Conservation (phyloP, 1,284 basidiomycete species). For the Malassezia caprae region DNA sequence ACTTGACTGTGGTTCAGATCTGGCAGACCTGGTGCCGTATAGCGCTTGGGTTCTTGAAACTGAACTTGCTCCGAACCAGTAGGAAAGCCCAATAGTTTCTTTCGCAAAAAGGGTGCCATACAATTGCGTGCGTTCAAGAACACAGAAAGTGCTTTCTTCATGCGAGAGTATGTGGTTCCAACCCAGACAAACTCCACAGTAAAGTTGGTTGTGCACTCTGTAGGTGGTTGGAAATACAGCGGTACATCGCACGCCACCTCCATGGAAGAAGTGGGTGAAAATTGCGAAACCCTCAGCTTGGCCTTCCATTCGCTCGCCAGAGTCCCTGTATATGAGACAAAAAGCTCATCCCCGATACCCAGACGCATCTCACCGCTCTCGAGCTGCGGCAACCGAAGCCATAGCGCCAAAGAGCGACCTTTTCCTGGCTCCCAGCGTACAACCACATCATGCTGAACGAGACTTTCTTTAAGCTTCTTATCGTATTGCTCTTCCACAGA, state of each 20-base stretch:
- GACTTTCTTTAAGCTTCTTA: slow-evolving; percentile 90
- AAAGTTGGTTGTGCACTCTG: slow-evolving; percentile 61
- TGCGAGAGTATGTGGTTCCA: slow-evolving; percentile 94
- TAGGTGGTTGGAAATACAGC: slow-evolving; percentile 82
- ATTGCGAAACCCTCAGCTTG: slow-evolving; percentile 67
- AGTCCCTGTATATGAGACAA: slow-evolving; percentile 75
- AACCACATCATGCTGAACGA: slow-evolving; percentile 90
- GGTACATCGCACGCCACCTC: slow-evolving; percentile 91
- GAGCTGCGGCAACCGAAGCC: slow-evolving; percentile 89
- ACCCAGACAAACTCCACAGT: slow-evolving; percentile 96
- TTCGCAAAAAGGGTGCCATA: slow-evolving; percentile 18
- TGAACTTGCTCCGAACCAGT: neutral
- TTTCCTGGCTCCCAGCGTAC: slow-evolving; percentile 71
- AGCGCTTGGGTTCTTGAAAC: slow-evolving; percentile 80
- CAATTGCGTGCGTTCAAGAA: slow-evolving; percentile 64
- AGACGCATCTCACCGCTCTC: slow-evolving; percentile 95
- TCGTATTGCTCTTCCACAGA: slow-evolving; percentile 99
- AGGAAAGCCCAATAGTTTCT: neutral
- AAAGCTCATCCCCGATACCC: slow-evolving; percentile 88
- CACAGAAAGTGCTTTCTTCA: slow-evolving; percentile 98
- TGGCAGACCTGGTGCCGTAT: slow-evolving; percentile 91
- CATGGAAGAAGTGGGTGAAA: slow-evolving; percentile 72
- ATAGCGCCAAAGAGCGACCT: slow-evolving; percentile 93
- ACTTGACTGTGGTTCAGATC: slow-evolving; percentile 99
- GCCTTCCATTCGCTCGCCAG: slow-evolving; percentile 76